Conservation (phyloP, 495 filamentous ascomycete species). For the Aspergillus heteromorphus region DNA sequence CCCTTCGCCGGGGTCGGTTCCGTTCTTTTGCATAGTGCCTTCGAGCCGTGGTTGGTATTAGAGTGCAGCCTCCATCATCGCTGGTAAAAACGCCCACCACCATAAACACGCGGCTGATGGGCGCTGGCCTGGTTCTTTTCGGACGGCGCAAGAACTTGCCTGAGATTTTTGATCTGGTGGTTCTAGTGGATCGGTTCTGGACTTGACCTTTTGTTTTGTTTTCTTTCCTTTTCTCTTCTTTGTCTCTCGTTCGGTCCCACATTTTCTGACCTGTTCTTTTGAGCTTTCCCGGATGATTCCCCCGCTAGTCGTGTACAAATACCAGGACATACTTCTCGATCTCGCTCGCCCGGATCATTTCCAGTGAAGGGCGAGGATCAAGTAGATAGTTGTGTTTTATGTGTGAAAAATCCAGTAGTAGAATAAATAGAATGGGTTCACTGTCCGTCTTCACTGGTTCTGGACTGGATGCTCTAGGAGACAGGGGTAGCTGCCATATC, state of each 20-base stretch:
- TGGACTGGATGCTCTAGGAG: no score
- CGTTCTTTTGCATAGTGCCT: not conserved
- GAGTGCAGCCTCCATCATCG: constrained; percentile 15
- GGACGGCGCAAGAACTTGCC: no score
- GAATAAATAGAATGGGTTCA: not conserved
- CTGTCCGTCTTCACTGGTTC: not conserved
- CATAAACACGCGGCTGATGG: not conserved
- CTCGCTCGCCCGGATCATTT: not conserved
- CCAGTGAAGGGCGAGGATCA: not conserved
- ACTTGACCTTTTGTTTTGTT: not conserved
- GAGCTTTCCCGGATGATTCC: constrained; percentile 20
- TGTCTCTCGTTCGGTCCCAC: not conserved
- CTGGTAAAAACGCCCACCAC: constrained; percentile 19
- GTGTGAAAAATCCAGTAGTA: not conserved
- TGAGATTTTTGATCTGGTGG: not conserved
- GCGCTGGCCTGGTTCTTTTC: not conserved
- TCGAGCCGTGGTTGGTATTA: constrained; percentile 5
- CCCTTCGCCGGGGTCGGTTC: not conserved
- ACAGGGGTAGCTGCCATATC: no score
- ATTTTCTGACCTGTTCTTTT: not conserved
- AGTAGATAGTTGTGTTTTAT: not conserved
- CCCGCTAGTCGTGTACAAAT: constrained; percentile 20
- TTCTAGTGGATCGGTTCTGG: not conserved
- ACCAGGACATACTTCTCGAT: constrained; percentile 4
- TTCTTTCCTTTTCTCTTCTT: no score